phyloP scores from a whole-genome alignment of 2,329 filamentous ascomycete species.

The Aspergillus floridensis region DNA sequence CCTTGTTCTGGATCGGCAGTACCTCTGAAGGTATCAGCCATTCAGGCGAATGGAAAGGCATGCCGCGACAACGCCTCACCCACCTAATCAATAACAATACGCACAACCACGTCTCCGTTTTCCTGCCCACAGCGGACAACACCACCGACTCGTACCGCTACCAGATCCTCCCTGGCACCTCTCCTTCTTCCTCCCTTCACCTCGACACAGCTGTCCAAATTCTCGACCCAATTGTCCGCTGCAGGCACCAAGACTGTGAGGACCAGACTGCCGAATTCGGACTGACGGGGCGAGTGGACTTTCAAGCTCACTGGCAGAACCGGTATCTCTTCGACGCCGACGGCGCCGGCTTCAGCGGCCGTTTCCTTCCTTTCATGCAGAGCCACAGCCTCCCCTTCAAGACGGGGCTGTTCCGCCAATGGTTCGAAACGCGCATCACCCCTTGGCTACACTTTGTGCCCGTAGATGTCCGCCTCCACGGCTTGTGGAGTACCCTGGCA shows the following conservation, averaged over 20 bases:
- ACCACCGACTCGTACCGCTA: slow-evolving; percentile 52
- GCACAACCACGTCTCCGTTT: slow-evolving; percentile 49
- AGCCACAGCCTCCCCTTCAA: slow-evolving; percentile 69
- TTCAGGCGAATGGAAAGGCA: slow-evolving; percentile 62
- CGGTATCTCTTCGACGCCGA: slow-evolving; percentile 73
- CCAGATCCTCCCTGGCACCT: slow-evolving; percentile 48
- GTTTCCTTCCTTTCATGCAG: slow-evolving; percentile 63
- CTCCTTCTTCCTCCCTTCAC: slow-evolving; percentile 42
- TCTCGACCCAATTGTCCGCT: slow-evolving; percentile 57
- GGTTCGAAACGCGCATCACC: slow-evolving; percentile 71
- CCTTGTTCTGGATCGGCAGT: slow-evolving; percentile 72
- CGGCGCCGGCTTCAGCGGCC: slow-evolving; percentile 63
- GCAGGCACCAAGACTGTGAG: slow-evolving; percentile 50
- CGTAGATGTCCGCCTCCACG: slow-evolving; percentile 69
- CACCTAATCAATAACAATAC: slow-evolving; percentile 64
- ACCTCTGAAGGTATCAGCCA: slow-evolving; percentile 56
- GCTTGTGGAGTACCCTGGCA: slow-evolving; percentile 68
- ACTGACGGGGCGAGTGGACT: slow-evolving; percentile 46
- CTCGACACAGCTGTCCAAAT: slow-evolving; percentile 62
- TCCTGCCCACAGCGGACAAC: slow-evolving; percentile 50
- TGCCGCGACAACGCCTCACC: slow-evolving; percentile 68
- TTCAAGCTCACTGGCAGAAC: slow-evolving; percentile 61
- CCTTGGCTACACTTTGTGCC: slow-evolving; percentile 82
- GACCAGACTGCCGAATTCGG: slow-evolving; percentile 55
- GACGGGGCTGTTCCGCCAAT: slow-evolving; percentile 69